These are phyloP conservation scores for Floccularia luteovirens DNA, from an alignment of 768 basidiomycete genomes.

Conservation along the genomic window DNA sequence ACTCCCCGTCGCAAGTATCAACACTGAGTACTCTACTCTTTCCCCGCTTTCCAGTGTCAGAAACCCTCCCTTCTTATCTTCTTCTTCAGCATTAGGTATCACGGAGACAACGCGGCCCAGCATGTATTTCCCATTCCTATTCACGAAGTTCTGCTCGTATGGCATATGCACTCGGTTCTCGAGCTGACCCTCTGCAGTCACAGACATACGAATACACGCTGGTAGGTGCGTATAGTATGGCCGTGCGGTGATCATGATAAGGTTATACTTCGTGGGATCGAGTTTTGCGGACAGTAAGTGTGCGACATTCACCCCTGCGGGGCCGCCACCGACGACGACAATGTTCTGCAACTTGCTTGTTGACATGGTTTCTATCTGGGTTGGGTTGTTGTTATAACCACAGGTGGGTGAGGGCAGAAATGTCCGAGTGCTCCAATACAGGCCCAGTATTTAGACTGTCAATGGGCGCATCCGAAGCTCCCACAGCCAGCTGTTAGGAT, in stretches of 20 bases:
- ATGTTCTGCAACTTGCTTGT: not conserved
- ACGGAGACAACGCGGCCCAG: constrained; percentile 23
- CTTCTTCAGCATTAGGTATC: constrained; percentile 6
- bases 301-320: constrained; percentile 15
- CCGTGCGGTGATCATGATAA: constrained; percentile 46
- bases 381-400: too few relatives aligned
- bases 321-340: constrained; percentile 2
- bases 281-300: constrained; percentile 43
- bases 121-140: constrained; percentile 40
- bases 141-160: constrained; percentile 43
- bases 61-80: constrained; percentile 26
- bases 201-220: constrained; percentile 42
- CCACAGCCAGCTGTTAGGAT: too few relatives aligned
- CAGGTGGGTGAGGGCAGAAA: too few relatives aligned
- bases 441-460: too few relatives aligned
- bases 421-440: too few relatives aligned
- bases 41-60: constrained; percentile 44
- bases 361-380: constrained; percentile 2
- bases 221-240: constrained; percentile 42
- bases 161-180: constrained; percentile 40
- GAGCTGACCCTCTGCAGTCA: constrained; percentile 29
- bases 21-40: constrained; percentile 39
- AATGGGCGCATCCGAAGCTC: too few relatives aligned
- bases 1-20: constrained; percentile 54
- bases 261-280: constrained; percentile 34